A percentile compares a stretch with the other conserved stretches of the same genome.
Evolutionary conservation across 2,329 filamentous ascomycete genomes (phyloP).

Genomic region (Botrytis medusae): DNA sequence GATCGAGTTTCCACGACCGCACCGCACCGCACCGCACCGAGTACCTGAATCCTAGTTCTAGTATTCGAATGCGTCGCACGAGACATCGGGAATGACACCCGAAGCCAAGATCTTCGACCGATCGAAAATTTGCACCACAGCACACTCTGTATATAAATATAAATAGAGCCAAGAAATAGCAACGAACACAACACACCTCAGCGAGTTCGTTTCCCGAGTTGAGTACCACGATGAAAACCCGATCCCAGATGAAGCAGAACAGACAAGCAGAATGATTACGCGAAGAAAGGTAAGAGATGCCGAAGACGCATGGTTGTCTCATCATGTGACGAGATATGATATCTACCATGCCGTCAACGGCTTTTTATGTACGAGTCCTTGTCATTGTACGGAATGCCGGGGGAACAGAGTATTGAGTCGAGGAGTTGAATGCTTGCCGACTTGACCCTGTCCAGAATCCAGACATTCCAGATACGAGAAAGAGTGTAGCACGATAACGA

Average conservation of each 20-base stretch:
- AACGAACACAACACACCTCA: background rate
- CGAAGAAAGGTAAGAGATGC: background rate
- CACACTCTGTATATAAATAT: background rate
- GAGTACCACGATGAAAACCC: background rate
- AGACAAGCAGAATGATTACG: background rate
- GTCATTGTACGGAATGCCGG: background rate
- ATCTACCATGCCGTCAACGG: background rate
- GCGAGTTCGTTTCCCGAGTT: background rate
- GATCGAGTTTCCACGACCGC: background rate
- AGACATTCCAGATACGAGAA: background rate
- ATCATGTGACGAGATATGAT: constrained; percentile 13
- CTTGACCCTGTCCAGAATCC: background rate
- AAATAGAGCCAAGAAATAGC: background rate
- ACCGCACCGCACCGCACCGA: background rate
- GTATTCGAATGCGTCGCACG: background rate
- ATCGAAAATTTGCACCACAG: background rate
- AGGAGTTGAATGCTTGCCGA: background rate
- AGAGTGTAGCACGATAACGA: constrained; percentile 4
- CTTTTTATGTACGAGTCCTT: background rate
- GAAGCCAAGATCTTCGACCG: background rate
- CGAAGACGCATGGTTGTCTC: background rate
- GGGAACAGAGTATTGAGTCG: background rate
- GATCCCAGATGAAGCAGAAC: background rate
- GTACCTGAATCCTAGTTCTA: background rate
- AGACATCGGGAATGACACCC: background rate